Base-by-base conservation (phyloP, 148 eudicot species). In the Diospyros lotus region DNA sequence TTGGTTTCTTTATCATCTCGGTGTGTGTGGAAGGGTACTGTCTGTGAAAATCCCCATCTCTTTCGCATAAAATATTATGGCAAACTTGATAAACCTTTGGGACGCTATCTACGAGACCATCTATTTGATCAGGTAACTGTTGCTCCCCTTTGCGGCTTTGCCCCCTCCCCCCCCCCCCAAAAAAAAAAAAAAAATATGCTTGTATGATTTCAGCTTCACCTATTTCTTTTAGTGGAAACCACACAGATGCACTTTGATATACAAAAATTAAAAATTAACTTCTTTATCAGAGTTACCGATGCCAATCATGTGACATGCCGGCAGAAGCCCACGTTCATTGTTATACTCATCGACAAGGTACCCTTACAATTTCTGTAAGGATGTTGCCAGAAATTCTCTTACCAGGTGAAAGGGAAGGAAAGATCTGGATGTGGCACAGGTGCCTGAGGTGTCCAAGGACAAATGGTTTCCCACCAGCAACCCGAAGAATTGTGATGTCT, bases 401-500 rank as follows among this genome's bases (percentile, higher is more conserved):
- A 79, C 92, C 94, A 50, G 98, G 98, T 74, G 94, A 90, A 78
- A 80, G 64, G 72, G 97, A 94, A 68, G 97, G 98, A 71, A 94
- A 92, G 87, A 90, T 94, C 78, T 94, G 98, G 98, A 94, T 94
- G 98, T 94, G 98, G 98, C 98, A 92, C 64, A 88, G 98, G 76
- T 94, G 98, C 88, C 74, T 94, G 76, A 85, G 83, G 72, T 94
- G 98, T 80, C 98, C 98, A 58, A 81, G 95, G 72, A 76, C 74
- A 14, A 85, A 80, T 64, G 91, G 98, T 52, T 89, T 86, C 72
- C 98, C 98, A 46, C 98, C 98, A 2, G 96, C 98, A 73, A 94
- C 98, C 68, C 83, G 90, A 74, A 90, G 98, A 80, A 81, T 94
- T 66, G 85, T 92, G 71, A 94, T 94, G 98, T 94, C 98, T 65